Evolutionary conservation across 257 asterid genomes (phyloP), one percentile per base, ranked within the genome.

Genomic region (Petrea volubilis): DNA sequence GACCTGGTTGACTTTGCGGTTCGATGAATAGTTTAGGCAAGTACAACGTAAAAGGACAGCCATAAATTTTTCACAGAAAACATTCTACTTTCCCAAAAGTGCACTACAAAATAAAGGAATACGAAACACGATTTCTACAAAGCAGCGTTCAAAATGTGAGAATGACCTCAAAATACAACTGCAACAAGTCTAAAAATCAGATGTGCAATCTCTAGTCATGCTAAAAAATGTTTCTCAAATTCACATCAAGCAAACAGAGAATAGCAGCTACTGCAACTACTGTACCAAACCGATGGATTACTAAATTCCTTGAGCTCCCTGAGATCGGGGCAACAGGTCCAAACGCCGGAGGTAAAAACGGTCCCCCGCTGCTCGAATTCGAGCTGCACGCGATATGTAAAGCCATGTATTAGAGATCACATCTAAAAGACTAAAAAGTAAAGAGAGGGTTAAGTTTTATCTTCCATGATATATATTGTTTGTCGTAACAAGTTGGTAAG

Each of bases 241-340:
- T 76, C 68, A 83, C 68, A 74, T 79, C 60, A 59, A 77, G 60
- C 72, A 78, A 61, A 68, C 59, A 31, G 59, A 81, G 18, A 51
- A 64, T 53, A 68, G 76, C 58, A 52, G 77, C 36, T 27, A 75
- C 61, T 52, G 83, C 85, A 44, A 70, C 73, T 69, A 82, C 2
- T 18, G 70, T 61, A 61, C 78, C 73, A 28, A 76, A 31, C 44
- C 53, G 66, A 1, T 63, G 44, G 24, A n/a, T 7, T 12, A 4
- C 66, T 24, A 24, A 64, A 24, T 56, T 63, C 75, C 77, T 83
- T 15, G 85, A 64, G 68, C 84, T 55, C 62, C 41, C 58, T 0
- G 89, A 78, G 13, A 74, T 56, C 7, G 80, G 89, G 12, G 80
- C 81, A 0, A 85, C 76, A 1, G 97, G 97, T 57, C 93, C 93